These are phyloP conservation scores for Trichoderma brevicompactum DNA, from an alignment of 2,329 filamentous ascomycete species.

Conservation along the genomic window DNA sequence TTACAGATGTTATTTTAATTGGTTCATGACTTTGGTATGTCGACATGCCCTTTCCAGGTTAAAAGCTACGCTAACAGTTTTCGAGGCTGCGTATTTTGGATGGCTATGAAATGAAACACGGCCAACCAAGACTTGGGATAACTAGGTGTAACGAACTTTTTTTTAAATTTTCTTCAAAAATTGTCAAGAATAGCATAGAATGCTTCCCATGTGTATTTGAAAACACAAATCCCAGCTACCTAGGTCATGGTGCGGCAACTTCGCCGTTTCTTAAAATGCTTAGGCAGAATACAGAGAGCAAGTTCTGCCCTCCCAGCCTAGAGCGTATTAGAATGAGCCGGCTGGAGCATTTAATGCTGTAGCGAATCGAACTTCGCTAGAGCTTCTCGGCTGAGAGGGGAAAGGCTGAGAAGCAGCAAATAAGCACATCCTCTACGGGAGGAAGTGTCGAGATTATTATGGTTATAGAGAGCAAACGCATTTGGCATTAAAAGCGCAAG, in stretches of 20 bases:
- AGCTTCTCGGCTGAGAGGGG: not conserved
- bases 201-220: constrained; percentile 7
- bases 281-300: not conserved
- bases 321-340: not conserved
- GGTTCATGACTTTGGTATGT: constrained; percentile 16
- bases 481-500: not conserved
- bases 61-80: not conserved
- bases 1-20: not conserved
- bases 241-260: not conserved
- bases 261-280: not conserved
- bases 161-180: not conserved
- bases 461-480: not conserved
- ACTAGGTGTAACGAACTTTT: constrained; percentile 3
- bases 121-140: constrained; percentile 5
- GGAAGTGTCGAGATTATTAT: not conserved
- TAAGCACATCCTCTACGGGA: not conserved
- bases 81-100: not conserved
- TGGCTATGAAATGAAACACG: constrained; percentile 6
- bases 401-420: too few species aligned
- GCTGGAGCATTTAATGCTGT: not conserved
- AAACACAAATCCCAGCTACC: constrained; percentile 7
- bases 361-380: not conserved
- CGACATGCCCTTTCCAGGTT: not conserved
- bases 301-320: not conserved
- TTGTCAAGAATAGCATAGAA: not conserved